A percentile compares a stretch with the other conserved stretches of the same genome.
These are phyloP conservation scores for Trypanosoma melophagium DNA, from an alignment of 208 protist genomes.

Conservation along the genomic window DNA sequence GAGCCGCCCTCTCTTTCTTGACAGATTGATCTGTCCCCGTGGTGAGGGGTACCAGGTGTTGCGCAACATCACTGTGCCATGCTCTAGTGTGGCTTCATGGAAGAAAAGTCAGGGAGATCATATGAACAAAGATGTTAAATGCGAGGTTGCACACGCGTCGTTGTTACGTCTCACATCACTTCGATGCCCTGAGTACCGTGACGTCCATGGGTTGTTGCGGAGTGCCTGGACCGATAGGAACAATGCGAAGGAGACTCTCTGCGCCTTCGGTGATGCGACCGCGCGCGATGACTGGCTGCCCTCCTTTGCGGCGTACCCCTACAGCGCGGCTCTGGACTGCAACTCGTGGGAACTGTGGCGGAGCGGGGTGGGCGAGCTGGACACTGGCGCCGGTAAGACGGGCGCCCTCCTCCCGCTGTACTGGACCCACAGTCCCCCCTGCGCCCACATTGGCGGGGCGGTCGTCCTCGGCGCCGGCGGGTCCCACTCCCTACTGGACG, in stretches of 20 bases:
- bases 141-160: constrained; percentile 43
- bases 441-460: constrained; percentile 33
- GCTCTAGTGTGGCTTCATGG: neutral
- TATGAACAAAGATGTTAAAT: constrained; percentile 22
- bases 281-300: constrained; percentile 29
- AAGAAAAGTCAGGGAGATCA: constrained; percentile 8
- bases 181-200: constrained; percentile 49
- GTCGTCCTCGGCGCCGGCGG: constrained; percentile 28
- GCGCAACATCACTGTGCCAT: constrained; percentile 4
- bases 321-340: no score
- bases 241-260: constrained; percentile 12
- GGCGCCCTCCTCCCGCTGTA: constrained; percentile 41
- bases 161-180: constrained; percentile 44
- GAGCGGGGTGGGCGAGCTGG: no score
- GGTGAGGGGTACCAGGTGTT: neutral
- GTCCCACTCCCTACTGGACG: constrained; percentile 31
- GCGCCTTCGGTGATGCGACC: neutral
- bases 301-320: constrained; percentile 28
- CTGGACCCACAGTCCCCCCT: constrained; percentile 32
- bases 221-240: constrained; percentile 36
- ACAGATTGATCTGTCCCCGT: constrained; percentile 23
- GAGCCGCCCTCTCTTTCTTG: constrained; percentile 45
- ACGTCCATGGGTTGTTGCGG: constrained; percentile 33
- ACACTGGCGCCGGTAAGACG: constrained; percentile 2
- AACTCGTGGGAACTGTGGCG: neutral